phyloP scores from a whole-genome alignment of 352 stramenopile genomes.

The Globisporangium abappressorium region DNA sequence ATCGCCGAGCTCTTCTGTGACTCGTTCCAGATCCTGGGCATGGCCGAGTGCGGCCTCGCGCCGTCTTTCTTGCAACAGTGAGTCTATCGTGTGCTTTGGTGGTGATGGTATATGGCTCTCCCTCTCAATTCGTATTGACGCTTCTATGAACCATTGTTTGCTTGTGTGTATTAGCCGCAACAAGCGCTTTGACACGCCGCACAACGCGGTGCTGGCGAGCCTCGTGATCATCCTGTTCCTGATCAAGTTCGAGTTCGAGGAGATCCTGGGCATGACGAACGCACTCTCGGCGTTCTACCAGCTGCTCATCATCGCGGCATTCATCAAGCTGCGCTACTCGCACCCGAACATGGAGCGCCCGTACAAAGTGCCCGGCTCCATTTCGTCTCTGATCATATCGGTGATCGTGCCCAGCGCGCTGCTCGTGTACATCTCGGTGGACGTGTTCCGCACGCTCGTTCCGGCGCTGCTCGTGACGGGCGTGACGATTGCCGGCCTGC shows the following conservation, averaged over 20 bases:
- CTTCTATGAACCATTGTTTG: neutral
- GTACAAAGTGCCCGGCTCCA: conserved; percentile 40
- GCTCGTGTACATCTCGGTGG: conserved; percentile 44
- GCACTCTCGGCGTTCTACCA: conserved; percentile 85
- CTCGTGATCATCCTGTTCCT: conserved; percentile 52
- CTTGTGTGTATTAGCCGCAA: conserved; percentile 27
- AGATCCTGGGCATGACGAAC: conserved; percentile 87
- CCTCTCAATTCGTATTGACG: neutral
- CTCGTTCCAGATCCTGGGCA: conserved; percentile 83
- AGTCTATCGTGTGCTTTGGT: conserved; percentile 31
- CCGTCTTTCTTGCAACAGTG: conserved; percentile 81
- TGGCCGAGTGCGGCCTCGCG: conserved; percentile 83
- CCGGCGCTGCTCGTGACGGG: conserved; percentile 38
- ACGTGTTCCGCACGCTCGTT: conserved; percentile 43
- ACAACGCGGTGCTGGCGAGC: conserved; percentile 41
- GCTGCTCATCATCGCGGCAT: conserved; percentile 86
- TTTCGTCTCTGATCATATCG: conserved; percentile 24
- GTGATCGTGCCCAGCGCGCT: conserved; percentile 33
- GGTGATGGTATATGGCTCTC: conserved; percentile 28
- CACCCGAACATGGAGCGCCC: conserved; percentile 35
- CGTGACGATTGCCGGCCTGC: conserved; percentile 31
- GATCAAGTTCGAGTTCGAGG: conserved; percentile 65
- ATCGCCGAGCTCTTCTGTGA: conserved; percentile 92
- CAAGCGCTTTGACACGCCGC: conserved; percentile 51
- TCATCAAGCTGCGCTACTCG: conserved; percentile 83